These are phyloP conservation scores for Asterella californica DNA, from an alignment of 225 moss, liverwort and hornwort species.

Conservation along the genomic window DNA sequence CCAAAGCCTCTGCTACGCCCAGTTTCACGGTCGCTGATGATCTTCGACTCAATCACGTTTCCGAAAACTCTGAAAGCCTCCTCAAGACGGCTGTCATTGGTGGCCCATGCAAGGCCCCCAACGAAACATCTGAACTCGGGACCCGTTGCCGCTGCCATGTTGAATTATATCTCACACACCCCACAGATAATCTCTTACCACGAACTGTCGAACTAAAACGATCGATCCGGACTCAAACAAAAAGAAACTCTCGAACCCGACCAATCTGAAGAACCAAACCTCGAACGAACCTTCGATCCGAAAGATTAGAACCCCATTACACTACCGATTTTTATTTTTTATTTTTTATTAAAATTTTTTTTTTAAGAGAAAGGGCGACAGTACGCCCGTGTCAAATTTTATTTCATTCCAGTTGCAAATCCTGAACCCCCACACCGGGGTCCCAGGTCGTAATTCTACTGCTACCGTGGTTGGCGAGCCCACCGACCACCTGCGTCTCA, in stretches of 20 bases:
- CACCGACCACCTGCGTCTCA: no score
- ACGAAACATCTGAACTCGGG: conserved; percentile 61
- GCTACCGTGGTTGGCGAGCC: no score
- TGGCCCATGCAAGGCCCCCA: conserved; percentile 67
- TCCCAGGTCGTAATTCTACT: no score
- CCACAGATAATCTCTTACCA: conserved; percentile 1
- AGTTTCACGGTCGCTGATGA: conserved; percentile 67
- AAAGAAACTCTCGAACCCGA: conserved; percentile 16
- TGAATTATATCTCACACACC: background rate
- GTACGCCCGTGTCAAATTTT: no score
- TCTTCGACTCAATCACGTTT: conserved; percentile 59
- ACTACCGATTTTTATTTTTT: no score
- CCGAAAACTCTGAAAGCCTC: conserved; percentile 56
- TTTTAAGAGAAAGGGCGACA: no score
- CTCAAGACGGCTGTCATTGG: conserved; percentile 48
- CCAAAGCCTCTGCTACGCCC: conserved; percentile 79
- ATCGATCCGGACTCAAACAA: conserved; percentile 14
- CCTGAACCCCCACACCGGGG: no score
- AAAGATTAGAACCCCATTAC: conserved; percentile 21
- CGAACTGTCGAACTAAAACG: conserved; percentile 9
- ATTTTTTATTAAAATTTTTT: no score
- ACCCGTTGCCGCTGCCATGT: conserved; percentile 2
- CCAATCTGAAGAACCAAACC: conserved; percentile 19
- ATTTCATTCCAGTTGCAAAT: no score
- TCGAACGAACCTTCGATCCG: conserved; percentile 23